These are phyloP conservation scores for Zoysia pacifica DNA, from an alignment of 176 grass and related monocot genomes.

Conservation along the genomic window DNA sequence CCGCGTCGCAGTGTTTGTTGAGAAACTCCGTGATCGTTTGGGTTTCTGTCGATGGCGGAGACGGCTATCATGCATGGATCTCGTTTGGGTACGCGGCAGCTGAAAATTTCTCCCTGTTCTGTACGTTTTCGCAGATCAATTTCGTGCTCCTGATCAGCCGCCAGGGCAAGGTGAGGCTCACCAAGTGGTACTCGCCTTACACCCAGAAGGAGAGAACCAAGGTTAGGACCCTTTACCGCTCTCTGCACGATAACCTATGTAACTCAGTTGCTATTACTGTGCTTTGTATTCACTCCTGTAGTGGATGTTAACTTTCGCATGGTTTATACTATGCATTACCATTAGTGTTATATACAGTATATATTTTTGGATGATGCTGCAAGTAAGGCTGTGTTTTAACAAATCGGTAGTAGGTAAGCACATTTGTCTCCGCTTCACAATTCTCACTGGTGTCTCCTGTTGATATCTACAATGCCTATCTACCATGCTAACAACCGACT, in stretches of 20 bases:
- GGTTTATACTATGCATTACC: conserved; percentile 5
- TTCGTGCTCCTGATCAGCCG: conserved; percentile 95
- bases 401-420: not conserved
- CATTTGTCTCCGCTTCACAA: not conserved
- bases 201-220: conserved; percentile 93
- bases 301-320: conserved; percentile 1
- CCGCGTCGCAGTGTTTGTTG: not conserved
- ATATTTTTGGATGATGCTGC: not conserved
- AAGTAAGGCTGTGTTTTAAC: not conserved
- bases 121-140: conserved; percentile 55
- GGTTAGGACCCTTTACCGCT: conserved; percentile 41
- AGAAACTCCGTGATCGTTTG: not conserved
- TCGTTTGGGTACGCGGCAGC: not conserved
- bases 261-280: conserved; percentile 9
- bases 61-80: not conserved
- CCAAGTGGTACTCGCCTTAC: conserved; percentile 97
- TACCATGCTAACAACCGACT: not conserved
- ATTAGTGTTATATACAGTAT: not conserved
- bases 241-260: not conserved
- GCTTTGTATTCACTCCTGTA: not conserved
- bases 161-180: conserved; percentile 91
- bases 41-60: not conserved
- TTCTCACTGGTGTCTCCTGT: not conserved
- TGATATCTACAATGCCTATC: not conserved
- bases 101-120: not conserved